phyloP scores from a whole-genome alignment of 768 basidiomycete genomes.

The Suillus subaureus region DNA sequence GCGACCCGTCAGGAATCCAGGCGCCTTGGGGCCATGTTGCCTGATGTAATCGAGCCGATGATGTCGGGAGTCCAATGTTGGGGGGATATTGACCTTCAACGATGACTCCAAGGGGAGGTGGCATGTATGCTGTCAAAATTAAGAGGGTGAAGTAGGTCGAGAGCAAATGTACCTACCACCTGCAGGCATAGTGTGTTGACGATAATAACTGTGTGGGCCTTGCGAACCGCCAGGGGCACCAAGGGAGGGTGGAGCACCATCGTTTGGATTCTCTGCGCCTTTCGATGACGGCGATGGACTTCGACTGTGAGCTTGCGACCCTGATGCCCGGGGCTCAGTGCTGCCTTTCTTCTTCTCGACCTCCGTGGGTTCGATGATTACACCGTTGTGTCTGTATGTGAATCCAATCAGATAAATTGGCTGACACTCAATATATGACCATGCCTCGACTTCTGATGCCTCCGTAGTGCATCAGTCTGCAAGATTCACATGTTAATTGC shows the following conservation, averaged over 20 bases:
- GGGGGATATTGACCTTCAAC: constrained; percentile 46
- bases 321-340: constrained; percentile 36
- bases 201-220: constrained; percentile 63
- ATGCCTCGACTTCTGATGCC: constrained; percentile 81
- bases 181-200: constrained; percentile 57
- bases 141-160: neutral
- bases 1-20: constrained; percentile 36
- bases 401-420: constrained; percentile 10
- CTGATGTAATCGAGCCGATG: constrained; percentile 48
- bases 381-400: constrained; percentile 57
- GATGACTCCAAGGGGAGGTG: constrained; percentile 41
- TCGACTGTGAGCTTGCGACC: constrained; percentile 51
- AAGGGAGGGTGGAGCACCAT: constrained; percentile 36
- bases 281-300: constrained; percentile 49
- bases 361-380: constrained; percentile 57
- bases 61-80: constrained; percentile 51
- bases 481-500: neutral
- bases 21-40: constrained; percentile 45
- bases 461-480: constrained; percentile 79
- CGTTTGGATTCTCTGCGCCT: constrained; percentile 34
- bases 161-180: constrained; percentile 35
- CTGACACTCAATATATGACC: constrained; percentile 17
- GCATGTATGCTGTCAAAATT: constrained; percentile 41
- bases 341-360: constrained; percentile 21
- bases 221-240: constrained; percentile 33